phyloP scores from a whole-genome alignment of 2,329 filamentous ascomycete species.

The Spiromastix sp. region DNA sequence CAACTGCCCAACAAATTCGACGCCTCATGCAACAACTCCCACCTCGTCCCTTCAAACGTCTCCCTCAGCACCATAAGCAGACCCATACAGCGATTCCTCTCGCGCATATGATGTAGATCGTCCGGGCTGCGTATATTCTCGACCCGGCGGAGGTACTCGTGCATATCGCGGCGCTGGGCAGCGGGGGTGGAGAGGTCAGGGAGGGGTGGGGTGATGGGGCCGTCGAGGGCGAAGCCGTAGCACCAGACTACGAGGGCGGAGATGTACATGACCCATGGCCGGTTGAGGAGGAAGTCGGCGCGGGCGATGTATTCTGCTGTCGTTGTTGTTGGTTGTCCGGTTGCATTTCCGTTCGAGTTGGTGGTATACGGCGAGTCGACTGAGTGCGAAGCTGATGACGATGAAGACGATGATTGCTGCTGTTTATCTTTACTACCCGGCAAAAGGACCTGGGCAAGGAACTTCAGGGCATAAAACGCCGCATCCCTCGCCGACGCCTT shows the following conservation, averaged over 20 bases:
- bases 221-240: slow-evolving; percentile 85
- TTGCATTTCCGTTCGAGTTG: too few relatives aligned
- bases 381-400: background rate
- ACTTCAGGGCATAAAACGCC: slow-evolving; percentile 83
- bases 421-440: slow-evolving; percentile 48
- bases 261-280: slow-evolving; percentile 93
- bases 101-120: slow-evolving; percentile 60
- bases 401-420: slow-evolving; percentile 14
- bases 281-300: slow-evolving; percentile 80
- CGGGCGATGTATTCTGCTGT: slow-evolving; percentile 74
- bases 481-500: slow-evolving; percentile 82
- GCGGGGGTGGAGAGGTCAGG: slow-evolving; percentile 47
- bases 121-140: slow-evolving; percentile 64
- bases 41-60: slow-evolving; percentile 71
- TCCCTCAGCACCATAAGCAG: slow-evolving; percentile 72
- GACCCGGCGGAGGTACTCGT: slow-evolving; percentile 61
- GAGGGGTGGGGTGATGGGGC: slow-evolving; percentile 46
- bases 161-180: slow-evolving; percentile 68
- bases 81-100: slow-evolving; percentile 74
- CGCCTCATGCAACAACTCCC: slow-evolving; percentile 87
- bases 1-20: slow-evolving; percentile 71
- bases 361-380: too few relatives aligned
- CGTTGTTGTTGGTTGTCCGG: too few relatives aligned
- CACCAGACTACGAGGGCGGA: slow-evolving; percentile 88
- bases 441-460: slow-evolving; percentile 73